Evolutionary conservation across 768 basidiomycete species (phyloP), one percentile per base, ranked within the genome.

Genomic region (Naganishia vaughanmartiniae): DNA sequence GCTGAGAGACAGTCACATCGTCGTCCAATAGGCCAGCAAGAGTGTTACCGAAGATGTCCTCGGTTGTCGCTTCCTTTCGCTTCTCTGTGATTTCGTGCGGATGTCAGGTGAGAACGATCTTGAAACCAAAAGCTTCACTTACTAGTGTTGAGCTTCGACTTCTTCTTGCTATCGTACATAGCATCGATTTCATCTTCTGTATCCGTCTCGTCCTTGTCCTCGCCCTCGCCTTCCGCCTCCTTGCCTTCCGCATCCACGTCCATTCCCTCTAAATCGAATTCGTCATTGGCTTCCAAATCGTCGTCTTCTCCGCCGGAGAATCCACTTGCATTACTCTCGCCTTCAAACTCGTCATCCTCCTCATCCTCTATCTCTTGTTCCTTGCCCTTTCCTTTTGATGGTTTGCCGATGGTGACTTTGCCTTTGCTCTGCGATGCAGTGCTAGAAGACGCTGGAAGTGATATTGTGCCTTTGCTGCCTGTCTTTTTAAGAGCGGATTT

Each of bases 181-280:
- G 67, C 67, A 58, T 77, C 78, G 67, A 80, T 78, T 74, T 80
- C 79, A 36, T 80, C 79, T 46, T 77, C 78, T 31, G 78, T 79
- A 72, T 73, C 69, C 48, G 70, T 6, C 31, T 72, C 73, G 4
- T 73, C 70, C 26, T 71, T 72, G 12, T 70, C 67, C 39, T 67
- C 67, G 0, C 70, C 73, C 34, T 53, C 72, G 0, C 67, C 67
- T 26, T 67, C 67, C 1, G 70, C 73, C 28, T 53, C 72, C 15
- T 70, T 54, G 26, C 33, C 70, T 28, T 73, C 72, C 48, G 56
- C 58, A 54, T 72, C 73, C 33, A 72, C 70, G n/a, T 71, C 70
- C 58, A 70, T 72, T 26, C n/a, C 34, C 4, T 66, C 66, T 36
- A 74, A 66, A 53, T 72, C 73, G 54, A 67, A 67, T n/a, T 71